Percentiles rank a stretch among this genome's conserved stretches.
These are phyloP conservation scores for Diplogelasinospora grovesii DNA, from an alignment of 495 filamentous ascomycete species.

Conservation along the genomic window DNA sequence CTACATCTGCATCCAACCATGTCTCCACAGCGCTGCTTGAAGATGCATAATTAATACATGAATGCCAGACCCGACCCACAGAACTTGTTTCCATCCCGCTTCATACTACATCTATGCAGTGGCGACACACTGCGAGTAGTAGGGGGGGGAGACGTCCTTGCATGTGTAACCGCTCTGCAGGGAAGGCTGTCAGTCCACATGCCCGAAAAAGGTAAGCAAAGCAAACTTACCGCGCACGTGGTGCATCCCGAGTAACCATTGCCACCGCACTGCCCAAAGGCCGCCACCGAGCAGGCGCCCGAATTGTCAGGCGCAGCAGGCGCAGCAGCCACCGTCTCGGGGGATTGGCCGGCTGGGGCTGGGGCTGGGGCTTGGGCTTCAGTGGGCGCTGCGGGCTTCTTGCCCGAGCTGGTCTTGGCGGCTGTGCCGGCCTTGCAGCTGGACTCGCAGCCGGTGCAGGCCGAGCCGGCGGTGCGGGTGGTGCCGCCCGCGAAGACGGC, in stretches of 20 bases:
- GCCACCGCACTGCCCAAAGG: constrained; percentile 43
- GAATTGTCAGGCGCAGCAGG: not conserved
- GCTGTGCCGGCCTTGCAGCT: constrained; percentile 33
- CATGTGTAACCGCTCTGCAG: constrained; percentile 19
- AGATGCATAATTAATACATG: not conserved
- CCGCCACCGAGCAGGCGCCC: constrained; percentile 22
- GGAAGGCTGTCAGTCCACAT: no score
- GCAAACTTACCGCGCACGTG: constrained; percentile 27
- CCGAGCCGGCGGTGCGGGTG: constrained; percentile 25
- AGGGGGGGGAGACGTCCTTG: constrained; percentile 24
- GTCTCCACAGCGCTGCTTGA: no score
- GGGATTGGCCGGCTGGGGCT: not conserved
- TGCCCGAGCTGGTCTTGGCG: constrained; percentile 10
- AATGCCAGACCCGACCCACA: not conserved
- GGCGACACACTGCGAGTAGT: constrained; percentile 35
- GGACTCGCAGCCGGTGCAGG: constrained; percentile 32
- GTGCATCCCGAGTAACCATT: constrained; percentile 36
- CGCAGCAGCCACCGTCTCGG: constrained; percentile 5
- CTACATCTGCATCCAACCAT: no score
- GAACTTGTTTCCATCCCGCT: not conserved
- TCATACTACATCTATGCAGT: constrained; percentile 4
- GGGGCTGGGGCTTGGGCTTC: constrained; percentile 8
- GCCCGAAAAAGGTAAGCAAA: not conserved
- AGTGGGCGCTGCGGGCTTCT: not conserved
- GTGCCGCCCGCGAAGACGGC: constrained; percentile 33